Evolutionary conservation across 2,329 filamentous ascomycete genomes (phyloP), one percentile per base, ranked within the genome.

Genomic region (Fusarium phyllophilum): DNA sequence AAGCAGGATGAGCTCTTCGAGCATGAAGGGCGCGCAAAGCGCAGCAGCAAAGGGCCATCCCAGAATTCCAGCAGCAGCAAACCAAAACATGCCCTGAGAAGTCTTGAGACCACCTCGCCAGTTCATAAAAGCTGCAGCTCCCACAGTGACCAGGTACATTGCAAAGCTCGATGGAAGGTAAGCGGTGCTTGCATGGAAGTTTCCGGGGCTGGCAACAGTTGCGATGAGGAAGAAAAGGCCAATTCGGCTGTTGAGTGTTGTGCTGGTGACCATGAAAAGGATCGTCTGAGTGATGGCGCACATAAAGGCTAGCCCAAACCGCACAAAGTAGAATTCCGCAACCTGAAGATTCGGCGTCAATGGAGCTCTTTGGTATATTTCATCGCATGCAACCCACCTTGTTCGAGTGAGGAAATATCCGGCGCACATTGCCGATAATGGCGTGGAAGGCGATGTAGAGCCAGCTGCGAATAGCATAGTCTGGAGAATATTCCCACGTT

Each of bases 401-500:
- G 66, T 85, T 88, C 5, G 89, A 84, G 55, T 88, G 88, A 6
- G 90, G 90, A 3, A 92, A 80, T 10, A 96, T 78, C 42, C 91
- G 88, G 38, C 91, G 89, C 24, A 94, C 75, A 71, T 90, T 93
- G 49, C 91, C 92, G 51, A 93, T 83, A 26, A 92, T 75, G 33
- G 95, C 93, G 83, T 99, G 96, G 3, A 98, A 83, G 10, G 87
- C 89, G 42, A 97, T 87, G 79, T 99, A 99, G 29, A 95, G 87
- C 96, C 96, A 99, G 84, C 95, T 98, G 72, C 96, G 91, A 77
- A 99, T 98, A 57, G 95, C 94, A 83, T 93, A 98, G 66, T 96
- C 92, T 10, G 96, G 96, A 2, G 96, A 97, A 84, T 98, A 99
- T 83, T 99, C 96, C 96, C 96, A 99, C 3, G 96, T 99, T 85